phyloP scores from a whole-genome alignment of 768 basidiomycete genomes.

The Tephrocybe sp. region DNA sequence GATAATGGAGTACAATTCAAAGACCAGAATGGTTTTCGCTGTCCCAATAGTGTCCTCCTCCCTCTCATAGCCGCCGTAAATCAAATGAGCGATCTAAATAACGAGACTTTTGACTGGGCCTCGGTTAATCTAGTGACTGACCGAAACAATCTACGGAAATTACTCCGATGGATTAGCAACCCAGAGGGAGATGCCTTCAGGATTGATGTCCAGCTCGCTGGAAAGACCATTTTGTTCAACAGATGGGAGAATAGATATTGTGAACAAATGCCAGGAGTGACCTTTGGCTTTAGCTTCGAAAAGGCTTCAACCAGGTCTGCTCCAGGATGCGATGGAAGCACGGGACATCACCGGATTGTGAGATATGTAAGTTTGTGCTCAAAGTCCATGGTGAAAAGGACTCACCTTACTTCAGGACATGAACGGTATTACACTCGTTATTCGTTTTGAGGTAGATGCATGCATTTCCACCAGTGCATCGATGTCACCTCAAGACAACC shows the following conservation, averaged over 20 bases:
- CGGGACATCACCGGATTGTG: slow-evolving; percentile 62
- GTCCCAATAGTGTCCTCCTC: slow-evolving; percentile 34
- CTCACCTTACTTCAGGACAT: slow-evolving; percentile 40
- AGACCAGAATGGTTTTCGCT: slow-evolving; percentile 58
- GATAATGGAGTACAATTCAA: slow-evolving; percentile 49
- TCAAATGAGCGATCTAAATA: slow-evolving; percentile 29
- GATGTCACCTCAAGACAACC: slow-evolving; percentile 11
- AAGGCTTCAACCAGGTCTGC: slow-evolving; percentile 47
- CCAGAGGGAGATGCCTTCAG: slow-evolving; percentile 47
- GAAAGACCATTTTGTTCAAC: slow-evolving; percentile 59
- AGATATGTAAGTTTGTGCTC: slow-evolving; percentile 47
- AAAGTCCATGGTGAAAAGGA: background rate
- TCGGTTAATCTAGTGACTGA: slow-evolving; percentile 54
- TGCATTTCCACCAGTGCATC: slow-evolving; percentile 25
- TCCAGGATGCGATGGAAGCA: slow-evolving; percentile 43
- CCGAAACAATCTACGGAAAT: slow-evolving; percentile 62
- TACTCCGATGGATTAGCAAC: slow-evolving; percentile 51
- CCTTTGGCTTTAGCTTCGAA: slow-evolving; percentile 64
- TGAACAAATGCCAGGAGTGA: slow-evolving; percentile 33
- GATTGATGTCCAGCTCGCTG: slow-evolving; percentile 66
- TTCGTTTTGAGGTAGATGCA: slow-evolving; percentile 59
- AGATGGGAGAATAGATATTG: slow-evolving; percentile 48
- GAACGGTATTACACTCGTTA: slow-evolving; percentile 53
- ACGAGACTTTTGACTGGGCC: slow-evolving; percentile 36
- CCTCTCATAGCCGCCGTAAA: slow-evolving; percentile 64